phyloP scores from a whole-genome alignment of 164 flowering plant genomes.

The Stephania cephalantha region DNA sequence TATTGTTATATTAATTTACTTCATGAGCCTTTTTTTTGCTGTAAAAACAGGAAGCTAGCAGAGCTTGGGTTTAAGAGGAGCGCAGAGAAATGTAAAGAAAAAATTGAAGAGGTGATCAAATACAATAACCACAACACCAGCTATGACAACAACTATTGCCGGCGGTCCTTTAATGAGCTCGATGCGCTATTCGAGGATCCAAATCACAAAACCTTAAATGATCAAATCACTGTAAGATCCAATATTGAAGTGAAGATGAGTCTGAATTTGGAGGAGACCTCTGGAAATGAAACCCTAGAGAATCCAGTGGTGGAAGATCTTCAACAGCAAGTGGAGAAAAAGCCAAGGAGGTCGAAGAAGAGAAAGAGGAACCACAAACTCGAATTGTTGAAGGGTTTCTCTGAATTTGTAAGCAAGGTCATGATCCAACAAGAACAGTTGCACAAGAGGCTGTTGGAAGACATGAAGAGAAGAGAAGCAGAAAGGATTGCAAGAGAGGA shows the following conservation, averaged over 20 bases:
- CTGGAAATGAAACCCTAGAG: slow-evolving; percentile 21
- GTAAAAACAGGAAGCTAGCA: slow-evolving; percentile 20
- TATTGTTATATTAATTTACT: background rate
- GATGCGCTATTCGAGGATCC: slow-evolving; percentile 42
- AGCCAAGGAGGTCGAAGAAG: slow-evolving; percentile 27
- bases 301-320: slow-evolving; percentile 19
- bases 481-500: slow-evolving; percentile 58
- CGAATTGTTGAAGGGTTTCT: slow-evolving; percentile 51
- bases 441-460: slow-evolving; percentile 61
- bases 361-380: slow-evolving; percentile 31
- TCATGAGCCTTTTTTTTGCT: background rate
- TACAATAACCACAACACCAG: slow-evolving; percentile 24
- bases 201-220: slow-evolving; percentile 12
- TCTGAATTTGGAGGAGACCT: slow-evolving; percentile 20
- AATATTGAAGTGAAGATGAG: slow-evolving; percentile 8
- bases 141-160: slow-evolving; percentile 26
- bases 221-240: background rate
- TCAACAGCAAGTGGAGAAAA: slow-evolving; percentile 16
- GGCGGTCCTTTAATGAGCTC: slow-evolving; percentile 43
- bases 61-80: slow-evolving; percentile 44
- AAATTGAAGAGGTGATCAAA: slow-evolving; percentile 65
- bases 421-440: slow-evolving; percentile 64
- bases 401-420: slow-evolving; percentile 55
- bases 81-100: slow-evolving; percentile 66
- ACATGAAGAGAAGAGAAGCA: slow-evolving; percentile 55